Percentiles rank a stretch among this genome's conserved stretches.
These are phyloP conservation scores for Coemansia sp. DNA, from an alignment of 192 early-diverging fungal species.

Conservation along the genomic window DNA sequence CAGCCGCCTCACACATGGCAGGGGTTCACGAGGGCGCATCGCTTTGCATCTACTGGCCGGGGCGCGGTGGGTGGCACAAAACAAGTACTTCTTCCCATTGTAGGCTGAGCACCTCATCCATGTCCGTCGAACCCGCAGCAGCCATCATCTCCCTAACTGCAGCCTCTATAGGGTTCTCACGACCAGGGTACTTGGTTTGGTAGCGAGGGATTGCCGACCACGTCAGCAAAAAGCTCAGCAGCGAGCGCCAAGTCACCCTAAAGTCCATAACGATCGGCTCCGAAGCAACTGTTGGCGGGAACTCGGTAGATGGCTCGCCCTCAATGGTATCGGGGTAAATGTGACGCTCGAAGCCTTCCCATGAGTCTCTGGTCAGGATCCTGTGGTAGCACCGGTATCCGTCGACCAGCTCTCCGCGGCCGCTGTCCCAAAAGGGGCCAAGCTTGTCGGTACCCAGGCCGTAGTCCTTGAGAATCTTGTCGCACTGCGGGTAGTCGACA, in stretches of 20 bases:
- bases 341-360: conserved; percentile 10
- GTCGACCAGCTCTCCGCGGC: too few relatives aligned
- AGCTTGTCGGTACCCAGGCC: conserved; percentile 5
- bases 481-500: conserved; percentile 37
- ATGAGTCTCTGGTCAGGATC: conserved; percentile 2
- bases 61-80: conserved; percentile 22
- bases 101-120: conserved; percentile 22
- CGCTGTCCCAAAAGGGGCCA: too few relatives aligned
- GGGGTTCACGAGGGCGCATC: too few relatives aligned
- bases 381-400: conserved; percentile 23
- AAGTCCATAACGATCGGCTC: conserved; percentile 20
- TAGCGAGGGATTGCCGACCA: conserved; percentile 13
- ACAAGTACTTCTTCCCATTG: conserved; percentile 31
- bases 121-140: conserved; percentile 12
- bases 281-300: conserved; percentile 2
- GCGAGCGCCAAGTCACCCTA: conserved; percentile 15
- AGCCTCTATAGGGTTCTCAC: conserved; percentile 4
- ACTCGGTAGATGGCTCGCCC: conserved; percentile 2
- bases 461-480: too few relatives aligned
- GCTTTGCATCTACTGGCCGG: too few relatives aligned
- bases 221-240: conserved; percentile 21
- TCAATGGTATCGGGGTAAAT: conserved; percentile 21
- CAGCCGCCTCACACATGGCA: too few relatives aligned
- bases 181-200: conserved; percentile 19
- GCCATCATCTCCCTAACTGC: conserved; percentile 27